phyloP scores from a whole-genome alignment of 179 eudicot species.

The Beta lomatogona region DNA sequence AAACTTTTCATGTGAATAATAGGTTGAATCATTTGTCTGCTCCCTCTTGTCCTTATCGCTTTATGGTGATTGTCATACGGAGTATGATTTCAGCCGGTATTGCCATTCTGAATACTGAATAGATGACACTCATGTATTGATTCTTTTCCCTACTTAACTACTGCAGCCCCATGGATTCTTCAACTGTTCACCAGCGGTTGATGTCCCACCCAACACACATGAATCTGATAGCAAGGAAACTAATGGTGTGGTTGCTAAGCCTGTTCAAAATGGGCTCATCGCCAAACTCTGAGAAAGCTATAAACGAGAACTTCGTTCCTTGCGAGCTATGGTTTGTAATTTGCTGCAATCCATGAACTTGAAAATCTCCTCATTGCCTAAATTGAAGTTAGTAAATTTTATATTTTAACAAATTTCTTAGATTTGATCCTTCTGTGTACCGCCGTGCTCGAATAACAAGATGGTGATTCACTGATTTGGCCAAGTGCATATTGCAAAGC shows the following conservation, averaged over 20 bases:
- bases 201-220: conserved; percentile 46
- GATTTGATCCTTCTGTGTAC: no score
- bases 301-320: not conserved
- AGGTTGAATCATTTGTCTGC: not conserved
- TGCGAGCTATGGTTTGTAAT: not conserved
- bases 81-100: not conserved
- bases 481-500: no score
- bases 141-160: not conserved
- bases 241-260: conserved; percentile 33
- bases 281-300: conserved; percentile 39
- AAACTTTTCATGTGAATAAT: not conserved
- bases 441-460: no score
- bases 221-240: conserved; percentile 45
- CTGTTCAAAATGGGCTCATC: conserved; percentile 36
- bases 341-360: not conserved
- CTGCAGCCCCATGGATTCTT: conserved; percentile 57
- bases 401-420: no score
- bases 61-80: not conserved
- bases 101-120: not conserved
- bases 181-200: conserved; percentile 54
- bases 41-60: not conserved
- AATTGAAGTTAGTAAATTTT: not conserved
- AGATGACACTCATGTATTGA: not conserved
- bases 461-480: no score
- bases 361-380: not conserved